phyloP scores from a whole-genome alignment of 352 stramenopile genomes.

The Globisporangium camurandrum region DNA sequence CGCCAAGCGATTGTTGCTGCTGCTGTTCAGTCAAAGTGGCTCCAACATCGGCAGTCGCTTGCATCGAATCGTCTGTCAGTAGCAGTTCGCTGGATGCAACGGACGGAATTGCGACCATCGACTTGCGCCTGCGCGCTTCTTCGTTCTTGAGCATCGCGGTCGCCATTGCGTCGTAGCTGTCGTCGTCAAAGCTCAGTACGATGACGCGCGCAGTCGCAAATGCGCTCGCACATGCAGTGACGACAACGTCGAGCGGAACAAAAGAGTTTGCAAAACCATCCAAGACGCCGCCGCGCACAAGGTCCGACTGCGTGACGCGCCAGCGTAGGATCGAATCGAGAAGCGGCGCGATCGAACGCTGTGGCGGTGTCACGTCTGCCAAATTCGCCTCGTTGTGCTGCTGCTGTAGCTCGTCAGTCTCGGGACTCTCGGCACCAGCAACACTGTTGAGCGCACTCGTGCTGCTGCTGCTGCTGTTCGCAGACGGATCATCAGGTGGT shows the following conservation, averaged over 20 bases:
- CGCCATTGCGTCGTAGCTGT: conserved; percentile 51
- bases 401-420: no score
- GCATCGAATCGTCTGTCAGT: conserved; percentile 6
- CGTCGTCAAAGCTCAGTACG: conserved; percentile 57
- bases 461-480: not conserved
- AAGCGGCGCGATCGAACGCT: not conserved
- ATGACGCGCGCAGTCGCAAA: conserved; percentile 42
- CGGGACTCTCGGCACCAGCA: conserved; percentile 15
- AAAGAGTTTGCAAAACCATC: conserved; percentile 69
- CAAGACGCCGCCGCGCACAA: conserved; percentile 58
- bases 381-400: conserved; percentile 5
- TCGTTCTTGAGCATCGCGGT: conserved; percentile 7
- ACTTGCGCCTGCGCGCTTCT: conserved; percentile 5
- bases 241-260: conserved; percentile 24
- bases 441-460: not conserved
- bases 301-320: conserved; percentile 50
- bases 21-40: not conserved
- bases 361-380: no score
- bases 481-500: no score
- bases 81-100: conserved; percentile 5
- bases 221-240: conserved; percentile 29
- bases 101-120: not conserved
- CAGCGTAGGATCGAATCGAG: conserved; percentile 55
- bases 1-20: no score
- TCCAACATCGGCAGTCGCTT: not conserved